Evolutionary conservation across 1,284 basidiomycete genomes (phyloP), one percentile per base, ranked within the genome.

Genomic region (Cryptococcus wingfieldii): DNA sequence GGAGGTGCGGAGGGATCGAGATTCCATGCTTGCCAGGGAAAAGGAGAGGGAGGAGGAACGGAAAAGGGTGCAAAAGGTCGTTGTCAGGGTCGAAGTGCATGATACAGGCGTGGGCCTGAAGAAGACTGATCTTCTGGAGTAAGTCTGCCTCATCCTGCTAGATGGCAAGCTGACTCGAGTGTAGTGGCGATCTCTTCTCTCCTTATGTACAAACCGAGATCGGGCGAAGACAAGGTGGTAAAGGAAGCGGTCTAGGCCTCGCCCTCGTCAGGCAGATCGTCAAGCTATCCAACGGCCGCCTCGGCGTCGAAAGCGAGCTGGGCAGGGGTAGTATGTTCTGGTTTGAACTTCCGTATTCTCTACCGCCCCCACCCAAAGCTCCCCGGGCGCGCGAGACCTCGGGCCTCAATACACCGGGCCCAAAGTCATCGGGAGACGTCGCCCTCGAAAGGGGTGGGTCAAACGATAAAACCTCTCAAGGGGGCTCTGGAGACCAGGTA

Each of bases 231-330:
- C 91, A 94, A 78, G 82, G 88, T 58, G 89, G 88, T 9, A 92
- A 92, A 77, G 90, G 90, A 3, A 90, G 88, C 0, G 90, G 90
- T 3, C 78, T 93, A n/a, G 91, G 90, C 13, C 75, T 94, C 19
- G 90, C 90, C 2, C 82, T 94, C 19, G 89, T 93, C n/a, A 81
- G 89, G 41, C 89, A 90, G 69, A 93, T 95, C 55, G 88, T 95
- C 61, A 89, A 87, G 74, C 79, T 90, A 37, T 86, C 83, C 53
- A 85, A 87, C 9, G 91, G 90, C 6, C 82, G 89, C 23, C 78
- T 92, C 10, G 89, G 90, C 50, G 79, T 80, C 5, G 72, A 78
- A 34, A 72, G 69, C 14, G 64, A 76, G 51, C 59, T 69, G 43
- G 77, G 74, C 42, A 64, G 76, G 48, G 76, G 79, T 4, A 67